phyloP scores from a whole-genome alignment of 2,329 filamentous ascomycete species.

The Colletotrichum sp. region DNA sequence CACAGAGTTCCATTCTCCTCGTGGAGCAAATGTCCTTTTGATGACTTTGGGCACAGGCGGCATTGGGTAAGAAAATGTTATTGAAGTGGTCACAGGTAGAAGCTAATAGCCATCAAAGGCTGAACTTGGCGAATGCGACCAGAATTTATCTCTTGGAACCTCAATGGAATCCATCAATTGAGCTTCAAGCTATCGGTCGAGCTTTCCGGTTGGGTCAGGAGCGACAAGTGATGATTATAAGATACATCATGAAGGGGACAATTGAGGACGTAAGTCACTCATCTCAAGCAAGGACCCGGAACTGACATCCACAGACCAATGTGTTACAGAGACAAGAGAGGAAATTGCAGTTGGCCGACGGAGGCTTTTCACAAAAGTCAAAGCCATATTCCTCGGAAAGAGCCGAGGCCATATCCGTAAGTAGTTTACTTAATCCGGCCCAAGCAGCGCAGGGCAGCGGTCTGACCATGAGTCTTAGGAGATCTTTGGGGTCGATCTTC shows the following conservation, averaged over 20 bases:
- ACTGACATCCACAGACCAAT: neutral
- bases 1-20: neutral
- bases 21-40: neutral
- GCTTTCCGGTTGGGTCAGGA: neutral
- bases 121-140: neutral
- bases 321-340: neutral
- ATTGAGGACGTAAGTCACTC: neutral
- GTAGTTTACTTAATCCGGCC: neutral
- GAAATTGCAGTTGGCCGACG: neutral
- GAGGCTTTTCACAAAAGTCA: neutral
- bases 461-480: too few species aligned
- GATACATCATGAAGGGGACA: neutral
- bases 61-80: neutral
- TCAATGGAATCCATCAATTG: neutral
- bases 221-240: neutral
- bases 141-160: neutral
- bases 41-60: neutral
- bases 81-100: neutral
- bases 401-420: neutral
- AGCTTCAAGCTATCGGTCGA: neutral
- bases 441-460: neutral
- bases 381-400: neutral
- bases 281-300: accelerated
- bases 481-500: too few species aligned
- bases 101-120: neutral